Evolutionary conservation across 352 stramenopile species (phyloP).

Genomic region (Pythium vanterpoolii): DNA sequence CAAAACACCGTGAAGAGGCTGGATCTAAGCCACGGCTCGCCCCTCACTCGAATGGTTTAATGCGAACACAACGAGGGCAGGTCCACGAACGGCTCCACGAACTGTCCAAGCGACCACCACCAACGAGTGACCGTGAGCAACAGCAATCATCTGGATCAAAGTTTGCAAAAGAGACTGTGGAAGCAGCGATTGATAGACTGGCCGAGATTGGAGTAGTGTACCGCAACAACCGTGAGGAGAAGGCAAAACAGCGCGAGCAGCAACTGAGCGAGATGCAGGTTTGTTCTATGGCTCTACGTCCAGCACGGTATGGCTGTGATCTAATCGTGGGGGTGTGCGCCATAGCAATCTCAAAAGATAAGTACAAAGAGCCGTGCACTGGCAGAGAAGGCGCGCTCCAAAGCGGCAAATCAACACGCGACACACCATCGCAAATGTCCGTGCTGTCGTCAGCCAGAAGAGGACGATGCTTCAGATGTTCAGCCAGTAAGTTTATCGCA

Average conservation of each 20-base stretch:
- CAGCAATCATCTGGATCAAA: background rate
- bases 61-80: conserved; percentile 21
- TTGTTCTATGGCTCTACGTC: background rate
- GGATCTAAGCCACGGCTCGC: conserved; percentile 35
- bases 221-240: conserved; percentile 36
- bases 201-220: conserved; percentile 36
- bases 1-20: conserved; percentile 2
- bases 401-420: background rate
- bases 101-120: conserved; percentile 25
- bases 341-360: conserved; percentile 43
- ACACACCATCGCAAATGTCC: conserved; percentile 11
- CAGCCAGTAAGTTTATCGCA: conserved; percentile 12
- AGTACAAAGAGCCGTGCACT: conserved; percentile 44
- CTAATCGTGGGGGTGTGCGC: too few species aligned
- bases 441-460: conserved; percentile 13
- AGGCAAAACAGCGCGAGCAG: conserved; percentile 29
- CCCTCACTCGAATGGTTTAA: conserved; percentile 49
- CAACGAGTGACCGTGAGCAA: background rate
- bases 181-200: conserved; percentile 32
- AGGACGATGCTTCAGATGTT: background rate
- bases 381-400: conserved; percentile 24
- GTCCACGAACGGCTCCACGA: conserved; percentile 56
- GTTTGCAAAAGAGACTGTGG: conserved; percentile 10
- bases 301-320: background rate
- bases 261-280: conserved; percentile 40